Evolutionary conservation across 2,329 filamentous ascomycete species (phyloP).

Genomic region (Paecilomyces formosus): DNA sequence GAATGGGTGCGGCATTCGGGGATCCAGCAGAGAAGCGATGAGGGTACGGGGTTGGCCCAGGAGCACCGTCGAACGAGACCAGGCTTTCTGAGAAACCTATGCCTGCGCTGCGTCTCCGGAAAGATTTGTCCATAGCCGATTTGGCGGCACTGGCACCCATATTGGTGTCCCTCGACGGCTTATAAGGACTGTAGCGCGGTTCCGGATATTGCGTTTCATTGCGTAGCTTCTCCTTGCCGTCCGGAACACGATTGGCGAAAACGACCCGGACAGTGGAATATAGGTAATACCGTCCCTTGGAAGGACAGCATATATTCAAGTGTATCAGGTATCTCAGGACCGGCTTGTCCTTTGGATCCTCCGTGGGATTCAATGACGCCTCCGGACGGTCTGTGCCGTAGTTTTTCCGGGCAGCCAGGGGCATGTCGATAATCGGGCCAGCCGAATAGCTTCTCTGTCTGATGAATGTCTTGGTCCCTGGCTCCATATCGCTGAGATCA

Average conservation of each 20-base stretch:
- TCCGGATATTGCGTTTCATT: constrained; percentile 89
- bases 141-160: constrained; percentile 38
- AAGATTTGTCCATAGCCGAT: constrained; percentile 53
- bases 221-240: constrained; percentile 83
- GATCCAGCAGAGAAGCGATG: constrained; percentile 2
- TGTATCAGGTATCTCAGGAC: constrained; percentile 86
- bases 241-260: constrained; percentile 92
- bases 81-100: constrained; percentile 18
- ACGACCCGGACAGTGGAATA: constrained; percentile 91
- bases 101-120: constrained; percentile 51
- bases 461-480: constrained; percentile 91
- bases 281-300: constrained; percentile 75
- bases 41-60: constrained; percentile 1
- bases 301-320: constrained; percentile 82
- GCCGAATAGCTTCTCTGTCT: constrained; percentile 88
- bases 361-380: constrained; percentile 42
- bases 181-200: constrained; percentile 79
- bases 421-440: constrained; percentile 73
- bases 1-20: neutral
- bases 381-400: constrained; percentile 47
- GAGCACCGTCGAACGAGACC: neutral
- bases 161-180: constrained; percentile 47
- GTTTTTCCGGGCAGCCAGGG: constrained; percentile 34
- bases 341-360: constrained; percentile 46
- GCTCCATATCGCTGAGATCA: constrained; percentile 83